A percentile compares a stretch with the other conserved stretches of the same genome.
Conservation (phyloP, 148 eudicot genomes). For the Oxyria digyna region DNA sequence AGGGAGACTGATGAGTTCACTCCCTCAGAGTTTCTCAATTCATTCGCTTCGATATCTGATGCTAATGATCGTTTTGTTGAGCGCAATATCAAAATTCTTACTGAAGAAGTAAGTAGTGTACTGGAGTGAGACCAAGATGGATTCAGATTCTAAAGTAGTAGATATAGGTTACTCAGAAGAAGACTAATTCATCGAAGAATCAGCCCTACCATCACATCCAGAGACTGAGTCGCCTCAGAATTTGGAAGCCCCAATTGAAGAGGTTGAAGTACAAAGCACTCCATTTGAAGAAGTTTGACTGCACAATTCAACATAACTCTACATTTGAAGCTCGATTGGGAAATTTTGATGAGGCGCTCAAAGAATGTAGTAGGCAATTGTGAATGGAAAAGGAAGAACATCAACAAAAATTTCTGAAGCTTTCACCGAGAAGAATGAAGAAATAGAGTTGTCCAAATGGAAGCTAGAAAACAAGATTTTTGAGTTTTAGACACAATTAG, state of each 20-base stretch:
- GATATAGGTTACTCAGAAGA: neutral
- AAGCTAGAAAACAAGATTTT: no score
- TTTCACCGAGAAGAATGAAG: no score
- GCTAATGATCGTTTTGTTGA: neutral
- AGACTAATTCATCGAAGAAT: neutral
- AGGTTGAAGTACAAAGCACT: neutral
- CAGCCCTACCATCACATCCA: neutral
- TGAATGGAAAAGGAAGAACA: no score
- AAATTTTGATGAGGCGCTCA: no score
- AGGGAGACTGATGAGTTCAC: conserved; percentile 18
- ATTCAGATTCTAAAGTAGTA: neutral
- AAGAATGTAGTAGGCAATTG: no score
- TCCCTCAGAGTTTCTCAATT: conserved; percentile 18
- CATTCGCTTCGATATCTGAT: neutral
- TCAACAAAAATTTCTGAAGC: no score
- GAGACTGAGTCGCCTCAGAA: neutral
- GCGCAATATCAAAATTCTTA: neutral
- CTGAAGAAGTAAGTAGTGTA: neutral
- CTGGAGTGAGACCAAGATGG: neutral
- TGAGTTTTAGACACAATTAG: no score
- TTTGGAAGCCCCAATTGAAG: neutral
- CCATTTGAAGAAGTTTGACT: no score
- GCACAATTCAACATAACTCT: no score
- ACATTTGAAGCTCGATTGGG: no score
- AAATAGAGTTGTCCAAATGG: no score